phyloP scores from a whole-genome alignment of 768 basidiomycete genomes.

The Suillus brevipes region DNA sequence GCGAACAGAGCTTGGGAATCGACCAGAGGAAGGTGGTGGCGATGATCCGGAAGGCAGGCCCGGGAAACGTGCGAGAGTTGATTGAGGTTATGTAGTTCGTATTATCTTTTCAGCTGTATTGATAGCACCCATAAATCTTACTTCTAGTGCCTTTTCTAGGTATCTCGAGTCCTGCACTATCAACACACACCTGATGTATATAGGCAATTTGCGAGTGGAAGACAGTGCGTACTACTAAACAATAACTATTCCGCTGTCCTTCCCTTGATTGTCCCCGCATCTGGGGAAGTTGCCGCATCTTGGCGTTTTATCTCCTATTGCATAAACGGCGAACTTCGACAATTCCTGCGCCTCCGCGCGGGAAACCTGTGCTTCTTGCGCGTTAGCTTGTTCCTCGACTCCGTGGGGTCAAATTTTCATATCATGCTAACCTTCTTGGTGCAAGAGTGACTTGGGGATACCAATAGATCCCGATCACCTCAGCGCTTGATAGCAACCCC shows the following conservation, averaged over 20 bases:
- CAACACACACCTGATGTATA: not conserved
- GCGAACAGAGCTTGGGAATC: conserved; percentile 23
- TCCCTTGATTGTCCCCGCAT: not conserved
- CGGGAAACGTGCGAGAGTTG: conserved; percentile 33
- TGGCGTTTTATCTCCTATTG: not conserved
- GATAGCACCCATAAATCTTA: conserved; percentile 4
- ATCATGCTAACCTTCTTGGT: not conserved
- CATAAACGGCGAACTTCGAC: not conserved
- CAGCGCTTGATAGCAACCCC: not conserved
- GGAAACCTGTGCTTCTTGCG: not conserved
- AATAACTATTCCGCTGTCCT: not conserved
- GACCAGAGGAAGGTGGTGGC: conserved; percentile 19
- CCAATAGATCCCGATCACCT: not conserved
- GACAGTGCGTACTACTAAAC: not conserved
- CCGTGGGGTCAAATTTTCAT: not conserved
- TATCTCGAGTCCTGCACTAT: not conserved
- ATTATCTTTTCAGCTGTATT: conserved; percentile 11
- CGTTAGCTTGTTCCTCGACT: not conserved
- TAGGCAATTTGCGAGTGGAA: not conserved
- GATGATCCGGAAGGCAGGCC: conserved; percentile 27
- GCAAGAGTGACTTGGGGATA: not conserved
- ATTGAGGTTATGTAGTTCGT: conserved; percentile 21
- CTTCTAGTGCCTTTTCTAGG: conserved; percentile 2
- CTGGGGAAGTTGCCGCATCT: not conserved
- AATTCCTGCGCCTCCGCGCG: not conserved